These are phyloP conservation scores for Nicotiana benthamiana DNA, from an alignment of 257 asterid species.

Conservation along the genomic window DNA sequence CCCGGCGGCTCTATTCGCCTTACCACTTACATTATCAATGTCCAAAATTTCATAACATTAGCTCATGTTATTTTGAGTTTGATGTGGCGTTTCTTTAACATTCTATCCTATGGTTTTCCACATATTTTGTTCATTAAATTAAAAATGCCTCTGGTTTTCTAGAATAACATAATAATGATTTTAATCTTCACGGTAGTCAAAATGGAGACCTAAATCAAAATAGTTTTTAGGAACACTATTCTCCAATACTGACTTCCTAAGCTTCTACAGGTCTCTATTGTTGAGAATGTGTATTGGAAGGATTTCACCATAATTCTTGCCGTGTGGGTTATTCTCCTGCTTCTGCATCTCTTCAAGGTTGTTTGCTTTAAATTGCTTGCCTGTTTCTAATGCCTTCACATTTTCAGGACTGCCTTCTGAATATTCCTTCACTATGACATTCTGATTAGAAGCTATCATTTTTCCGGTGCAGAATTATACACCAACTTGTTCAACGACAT, in stretches of 20 bases:
- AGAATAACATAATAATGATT: not conserved
- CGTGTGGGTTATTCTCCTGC: constrained; percentile 38
- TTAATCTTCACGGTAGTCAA: not conserved
- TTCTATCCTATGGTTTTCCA: not conserved
- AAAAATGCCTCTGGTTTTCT: not conserved
- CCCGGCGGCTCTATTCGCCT: not conserved
- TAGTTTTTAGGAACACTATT: not conserved
- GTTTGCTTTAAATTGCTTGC: not conserved
- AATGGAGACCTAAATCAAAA: not conserved
- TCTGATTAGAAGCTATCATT: not conserved
- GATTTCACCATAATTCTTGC: constrained; percentile 36
- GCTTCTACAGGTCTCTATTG: constrained; percentile 27
- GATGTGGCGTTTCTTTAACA: not conserved
- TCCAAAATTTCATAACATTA: not conserved
- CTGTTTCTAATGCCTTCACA: not conserved
- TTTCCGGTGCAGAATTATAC: constrained; percentile 30
- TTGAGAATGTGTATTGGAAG: constrained; percentile 42
- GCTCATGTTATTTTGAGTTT: not conserved
- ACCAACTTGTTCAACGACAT: constrained; percentile 34
- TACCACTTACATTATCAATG: not conserved
- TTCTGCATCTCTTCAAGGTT: constrained; percentile 47
- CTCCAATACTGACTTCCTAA: not conserved
- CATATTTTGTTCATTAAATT: not conserved
- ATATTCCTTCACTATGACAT: not conserved
- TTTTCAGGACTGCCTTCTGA: not conserved